Evolutionary conservation across 495 filamentous ascomycete genomes (phyloP).

Genomic region (Aspergillus sclerotioniger): DNA sequence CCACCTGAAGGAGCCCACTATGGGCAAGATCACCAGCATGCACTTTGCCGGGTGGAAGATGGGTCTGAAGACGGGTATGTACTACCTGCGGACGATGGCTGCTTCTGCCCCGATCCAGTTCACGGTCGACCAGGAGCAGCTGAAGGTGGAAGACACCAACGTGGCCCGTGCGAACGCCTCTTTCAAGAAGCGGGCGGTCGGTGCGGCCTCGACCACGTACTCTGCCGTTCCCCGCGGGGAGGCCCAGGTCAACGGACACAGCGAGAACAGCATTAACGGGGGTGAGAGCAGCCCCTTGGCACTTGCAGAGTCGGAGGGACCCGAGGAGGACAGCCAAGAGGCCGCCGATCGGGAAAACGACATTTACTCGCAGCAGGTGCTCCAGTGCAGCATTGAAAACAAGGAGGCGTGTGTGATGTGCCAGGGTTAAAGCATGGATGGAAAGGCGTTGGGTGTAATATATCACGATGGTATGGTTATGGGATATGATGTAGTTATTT

Average conservation of each 20-base stretch:
- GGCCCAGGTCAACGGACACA: slow-evolving; percentile 25
- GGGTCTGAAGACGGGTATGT: slow-evolving; percentile 99
- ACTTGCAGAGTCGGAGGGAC: slow-evolving; percentile 30
- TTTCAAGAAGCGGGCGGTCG: slow-evolving; percentile 65
- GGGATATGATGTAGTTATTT: background rate
- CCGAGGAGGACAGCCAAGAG: slow-evolving; percentile 62
- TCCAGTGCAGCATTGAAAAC: slow-evolving; percentile 94
- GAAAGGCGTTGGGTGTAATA: slow-evolving; percentile 32
- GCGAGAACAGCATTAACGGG: slow-evolving; percentile 43
- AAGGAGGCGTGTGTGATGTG: slow-evolving; percentile 88
- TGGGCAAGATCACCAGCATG: slow-evolving; percentile 99
- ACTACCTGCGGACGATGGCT: slow-evolving; percentile 98
- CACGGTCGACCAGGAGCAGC: slow-evolving; percentile 95
- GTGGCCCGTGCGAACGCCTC: slow-evolving; percentile 59
- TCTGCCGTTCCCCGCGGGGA: slow-evolving; percentile 61
- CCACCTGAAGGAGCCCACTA: slow-evolving; percentile 97
- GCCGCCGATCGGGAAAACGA: slow-evolving; percentile 71
- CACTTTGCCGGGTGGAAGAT: slow-evolving; percentile 99
- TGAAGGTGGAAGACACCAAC: slow-evolving; percentile 84
- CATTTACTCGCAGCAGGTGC: slow-evolving; percentile 88
- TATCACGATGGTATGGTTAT: slow-evolving; percentile 38
- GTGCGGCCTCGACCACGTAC: slow-evolving; percentile 46
- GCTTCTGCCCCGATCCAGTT: slow-evolving; percentile 97
- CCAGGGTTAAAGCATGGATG: slow-evolving; percentile 58
- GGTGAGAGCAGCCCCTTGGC: slow-evolving; percentile 68